Base-by-base conservation (phyloP, 75 land plant species). In the Adiantum capillusveneris region DNA sequence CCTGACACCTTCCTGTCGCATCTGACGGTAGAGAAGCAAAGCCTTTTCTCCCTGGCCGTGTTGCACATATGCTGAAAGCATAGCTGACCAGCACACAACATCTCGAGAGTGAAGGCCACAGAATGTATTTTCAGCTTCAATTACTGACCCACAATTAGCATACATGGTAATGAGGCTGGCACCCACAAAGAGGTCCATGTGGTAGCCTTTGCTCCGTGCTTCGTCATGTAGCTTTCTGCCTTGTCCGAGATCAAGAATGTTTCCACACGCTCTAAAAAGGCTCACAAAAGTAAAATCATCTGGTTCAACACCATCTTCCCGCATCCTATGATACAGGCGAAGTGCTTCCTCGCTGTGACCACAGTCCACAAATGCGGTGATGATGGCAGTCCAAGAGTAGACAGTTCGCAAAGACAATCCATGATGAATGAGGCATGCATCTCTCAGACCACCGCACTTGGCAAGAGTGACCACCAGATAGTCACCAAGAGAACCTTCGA, bases 1-100 rank as follows among this genome's bases (percentile, higher is more conserved):
- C 1, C 71, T 56, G 13, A 70, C n/a, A 13, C 75, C 65, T 3
- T 29, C 21, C 11, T 44, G 22, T 44, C 61, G 63, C 82, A 83
- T 75, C 9, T 72, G 53, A 11, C 22, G 27, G 29, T 79, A 56
- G 31, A 83, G 63, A 53, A 57, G 73, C 25, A 83, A 17, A 44
- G 70, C 79, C 28, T 73, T 76, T 58, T 76, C 80, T 6, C 82
- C 76, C 11, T 60, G 52, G 22, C 82, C 86, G 69, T 73, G 57
- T n/a, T 63, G 63, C 6, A 72, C 74, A 64, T 83, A 72, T 20
- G 72, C 79, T 28, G 81, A 58, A 37, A 84, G 51, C 41, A 72
- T 60, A 6, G 63, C 64, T 25, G 54, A 65, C 68, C 75, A 65
- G 20, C 58, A 65, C 18, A 60, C 36, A 31, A 65, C 50, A 59